Conservation (phyloP, 306 rosid genomes). For the Cicer pinnatifidum region DNA sequence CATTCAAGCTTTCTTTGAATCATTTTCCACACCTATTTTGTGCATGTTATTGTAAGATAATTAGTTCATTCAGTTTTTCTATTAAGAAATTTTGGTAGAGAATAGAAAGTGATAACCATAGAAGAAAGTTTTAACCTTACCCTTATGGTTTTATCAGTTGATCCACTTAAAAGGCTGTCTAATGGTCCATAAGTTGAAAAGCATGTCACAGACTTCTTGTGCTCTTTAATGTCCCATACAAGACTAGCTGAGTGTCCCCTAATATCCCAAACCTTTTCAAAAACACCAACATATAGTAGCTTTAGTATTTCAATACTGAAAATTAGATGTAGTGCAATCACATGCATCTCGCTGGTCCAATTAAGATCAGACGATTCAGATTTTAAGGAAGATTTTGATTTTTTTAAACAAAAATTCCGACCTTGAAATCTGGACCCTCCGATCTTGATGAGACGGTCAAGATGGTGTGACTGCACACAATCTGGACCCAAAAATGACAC, state of each 20-base stretch:
- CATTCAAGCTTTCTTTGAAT: constrained; percentile 69
- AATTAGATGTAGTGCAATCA: background rate
- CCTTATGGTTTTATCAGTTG: constrained; percentile 79
- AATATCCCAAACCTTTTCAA: constrained; percentile 74
- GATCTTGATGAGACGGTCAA: no score
- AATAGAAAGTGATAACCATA: constrained; percentile 41
- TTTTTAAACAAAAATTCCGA: no score
- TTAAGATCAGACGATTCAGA: no score
- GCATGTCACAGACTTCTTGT: constrained; percentile 72
- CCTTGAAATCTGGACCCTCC: no score
- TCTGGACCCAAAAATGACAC: no score
- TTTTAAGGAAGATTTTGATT: no score
- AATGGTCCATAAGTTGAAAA: constrained; percentile 64
- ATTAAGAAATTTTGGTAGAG: constrained; percentile 21
- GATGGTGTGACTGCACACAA: no score
- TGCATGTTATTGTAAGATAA: constrained; percentile 40
- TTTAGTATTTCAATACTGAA: constrained; percentile 31
- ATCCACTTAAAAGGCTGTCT: constrained; percentile 79
- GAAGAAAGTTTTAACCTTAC: constrained; percentile 50
- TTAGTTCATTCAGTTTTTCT: constrained; percentile 24
- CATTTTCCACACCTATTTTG: constrained; percentile 73
- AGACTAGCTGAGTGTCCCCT: constrained; percentile 73
- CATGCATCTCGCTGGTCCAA: no score
- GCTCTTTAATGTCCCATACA: constrained; percentile 75
- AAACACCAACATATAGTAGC: constrained; percentile 36